Conservation (phyloP, 2,329 filamentous ascomycete species). For the Zasmidium citrigriseum region DNA sequence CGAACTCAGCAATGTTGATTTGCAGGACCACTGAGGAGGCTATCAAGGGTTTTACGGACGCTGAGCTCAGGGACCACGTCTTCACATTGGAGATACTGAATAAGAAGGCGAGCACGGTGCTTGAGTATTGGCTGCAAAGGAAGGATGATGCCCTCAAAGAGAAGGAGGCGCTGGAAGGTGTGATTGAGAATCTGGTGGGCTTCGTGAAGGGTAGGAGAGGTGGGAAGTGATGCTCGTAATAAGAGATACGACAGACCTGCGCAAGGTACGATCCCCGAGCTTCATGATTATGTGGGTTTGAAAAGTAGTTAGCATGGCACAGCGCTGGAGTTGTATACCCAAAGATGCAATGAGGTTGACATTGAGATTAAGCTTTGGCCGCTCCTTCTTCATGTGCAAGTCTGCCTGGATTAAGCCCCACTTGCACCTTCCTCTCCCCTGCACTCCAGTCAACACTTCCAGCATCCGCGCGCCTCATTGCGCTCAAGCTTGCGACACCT, state of each 20-base stretch:
- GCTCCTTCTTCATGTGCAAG: too few relatives aligned
- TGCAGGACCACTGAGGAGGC: slow-evolving; percentile 85
- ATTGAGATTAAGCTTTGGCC: too few relatives aligned
- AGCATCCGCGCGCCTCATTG: too few relatives aligned
- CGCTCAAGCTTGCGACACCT: neutral
- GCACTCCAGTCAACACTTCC: too few relatives aligned
- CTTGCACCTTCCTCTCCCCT: too few relatives aligned
- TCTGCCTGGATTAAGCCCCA: too few relatives aligned
- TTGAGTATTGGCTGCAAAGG: slow-evolving; percentile 86
- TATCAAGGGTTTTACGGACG: slow-evolving; percentile 73
- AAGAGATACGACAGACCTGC: neutral
- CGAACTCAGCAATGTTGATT: slow-evolving; percentile 74
- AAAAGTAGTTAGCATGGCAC: too few relatives aligned
- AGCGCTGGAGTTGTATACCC: neutral
- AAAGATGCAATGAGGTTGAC: neutral
- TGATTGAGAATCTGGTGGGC: slow-evolving; percentile 88
- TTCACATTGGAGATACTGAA: slow-evolving; percentile 68
- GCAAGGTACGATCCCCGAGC: too few relatives aligned
- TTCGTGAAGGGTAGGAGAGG: slow-evolving; percentile 49
- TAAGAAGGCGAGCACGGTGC: slow-evolving; percentile 69
- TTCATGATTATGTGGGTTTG: too few relatives aligned
- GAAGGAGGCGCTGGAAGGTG: slow-evolving; percentile 90
- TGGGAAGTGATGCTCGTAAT: neutral
- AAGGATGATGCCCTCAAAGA: slow-evolving; percentile 87
- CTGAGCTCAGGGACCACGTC: slow-evolving; percentile 74